A percentile compares a stretch with the other conserved stretches of the same genome.
Evolutionary conservation across 148 eudicot genomes (phyloP).

Genomic region (Tetragonia tetragonoides): DNA sequence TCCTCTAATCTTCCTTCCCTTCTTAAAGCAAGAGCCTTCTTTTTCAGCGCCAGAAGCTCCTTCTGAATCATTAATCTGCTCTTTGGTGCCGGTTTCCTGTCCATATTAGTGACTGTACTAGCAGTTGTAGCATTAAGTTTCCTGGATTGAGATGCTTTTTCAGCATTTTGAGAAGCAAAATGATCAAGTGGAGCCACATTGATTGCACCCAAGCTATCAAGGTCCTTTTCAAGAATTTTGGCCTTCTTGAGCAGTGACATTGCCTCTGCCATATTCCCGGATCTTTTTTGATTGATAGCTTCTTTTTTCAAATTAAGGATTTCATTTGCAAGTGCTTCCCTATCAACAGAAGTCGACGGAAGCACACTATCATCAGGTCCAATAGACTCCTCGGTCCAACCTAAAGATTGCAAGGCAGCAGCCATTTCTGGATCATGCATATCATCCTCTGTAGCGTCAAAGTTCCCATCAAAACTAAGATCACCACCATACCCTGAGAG

Average conservation of each 20-base stretch:
- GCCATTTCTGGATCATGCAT: constrained; percentile 79
- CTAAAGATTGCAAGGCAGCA: constrained; percentile 75
- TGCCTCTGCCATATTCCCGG: constrained; percentile 68
- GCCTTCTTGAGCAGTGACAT: constrained; percentile 65
- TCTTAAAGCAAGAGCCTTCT: constrained; percentile 78
- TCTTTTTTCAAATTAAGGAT: constrained; percentile 66
- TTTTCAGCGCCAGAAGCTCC: constrained; percentile 82
- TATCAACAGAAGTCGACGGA: constrained; percentile 28
- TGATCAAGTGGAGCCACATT: constrained; percentile 19
- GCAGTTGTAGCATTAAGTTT: constrained; percentile 20
- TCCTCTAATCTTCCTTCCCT: constrained; percentile 83
- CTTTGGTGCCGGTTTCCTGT: constrained; percentile 49
- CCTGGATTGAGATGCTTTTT: constrained; percentile 17
- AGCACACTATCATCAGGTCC: constrained; percentile 20
- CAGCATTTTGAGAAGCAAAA: background rate
- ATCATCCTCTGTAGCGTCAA: constrained; percentile 81
- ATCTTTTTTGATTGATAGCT: constrained; percentile 64
- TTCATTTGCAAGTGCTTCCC: constrained; percentile 41
- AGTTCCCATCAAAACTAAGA: constrained; percentile 44
- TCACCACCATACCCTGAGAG: constrained; percentile 48
- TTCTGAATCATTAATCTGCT: constrained; percentile 65
- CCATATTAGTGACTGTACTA: background rate
- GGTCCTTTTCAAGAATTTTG: constrained; percentile 70
- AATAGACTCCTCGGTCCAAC: constrained; percentile 71
- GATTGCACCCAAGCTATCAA: constrained; percentile 30